Percentiles rank a stretch among this genome's conserved stretches.
Conservation (phyloP, 2,329 filamentous ascomycete species). For the Cladosporium sp. region DNA sequence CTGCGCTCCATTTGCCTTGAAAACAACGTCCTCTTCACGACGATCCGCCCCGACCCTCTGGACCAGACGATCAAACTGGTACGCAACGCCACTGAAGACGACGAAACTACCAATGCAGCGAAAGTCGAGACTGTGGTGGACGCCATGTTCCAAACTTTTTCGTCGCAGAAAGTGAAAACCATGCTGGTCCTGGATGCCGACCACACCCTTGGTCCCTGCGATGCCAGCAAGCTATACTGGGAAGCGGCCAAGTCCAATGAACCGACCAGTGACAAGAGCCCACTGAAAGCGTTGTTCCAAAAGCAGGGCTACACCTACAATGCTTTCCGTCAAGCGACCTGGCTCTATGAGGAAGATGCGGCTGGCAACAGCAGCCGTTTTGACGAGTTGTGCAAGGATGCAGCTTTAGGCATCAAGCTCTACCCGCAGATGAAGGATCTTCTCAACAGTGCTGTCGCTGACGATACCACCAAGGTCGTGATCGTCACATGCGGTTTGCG, state of each 20-base stretch:
- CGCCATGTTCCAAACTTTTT: conserved; percentile 29
- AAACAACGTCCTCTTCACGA: conserved; percentile 46
- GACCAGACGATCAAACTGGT: conserved; percentile 35
- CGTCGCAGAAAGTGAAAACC: conserved; percentile 36
- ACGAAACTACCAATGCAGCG: conserved; percentile 37
- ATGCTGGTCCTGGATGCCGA: conserved; percentile 58
- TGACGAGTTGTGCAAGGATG: conserved; percentile 41
- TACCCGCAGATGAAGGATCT: conserved; percentile 48
- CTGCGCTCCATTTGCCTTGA: conserved; percentile 44
- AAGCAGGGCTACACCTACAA: conserved; percentile 47
- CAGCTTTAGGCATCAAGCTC: conserved; percentile 42
- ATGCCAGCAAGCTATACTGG: conserved; percentile 53
- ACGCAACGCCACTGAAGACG: conserved; percentile 22
- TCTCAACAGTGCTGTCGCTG: conserved; percentile 37
- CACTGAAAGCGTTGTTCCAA: conserved; percentile 52
- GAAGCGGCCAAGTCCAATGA: conserved; percentile 35
- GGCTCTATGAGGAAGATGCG: conserved; percentile 50
- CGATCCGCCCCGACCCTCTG: conserved; percentile 16
- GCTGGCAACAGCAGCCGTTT: conserved; percentile 35
- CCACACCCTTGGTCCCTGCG: conserved; percentile 49
- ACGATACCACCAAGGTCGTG: conserved; percentile 32
- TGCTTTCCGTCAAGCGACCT: conserved; percentile 52
- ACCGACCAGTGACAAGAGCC: conserved; percentile 43
- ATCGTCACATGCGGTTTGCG: conserved; percentile 55
- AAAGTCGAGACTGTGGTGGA: conserved; percentile 18